phyloP scores from a whole-genome alignment of 2,329 filamentous ascomycete genomes.

The Westerdykella ornata region DNA sequence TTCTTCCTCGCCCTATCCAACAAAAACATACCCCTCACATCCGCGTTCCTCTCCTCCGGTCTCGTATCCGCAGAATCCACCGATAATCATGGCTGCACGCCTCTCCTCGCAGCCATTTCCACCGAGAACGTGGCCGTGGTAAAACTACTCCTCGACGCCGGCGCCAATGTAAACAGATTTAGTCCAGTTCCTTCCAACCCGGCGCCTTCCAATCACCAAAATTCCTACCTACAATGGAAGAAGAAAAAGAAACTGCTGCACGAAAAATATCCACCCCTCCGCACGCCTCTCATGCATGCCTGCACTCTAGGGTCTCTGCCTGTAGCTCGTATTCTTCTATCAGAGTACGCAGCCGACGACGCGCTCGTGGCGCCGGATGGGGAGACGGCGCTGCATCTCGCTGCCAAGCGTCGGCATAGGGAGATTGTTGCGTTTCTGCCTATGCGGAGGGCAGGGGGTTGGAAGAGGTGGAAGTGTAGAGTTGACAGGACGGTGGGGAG shows the following conservation, averaged over 20 bases:
- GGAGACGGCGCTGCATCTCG: slow-evolving; percentile 43
- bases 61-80: slow-evolving; percentile 13
- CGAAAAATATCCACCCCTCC: slow-evolving; percentile 6
- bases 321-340: slow-evolving; percentile 39
- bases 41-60: slow-evolving; percentile 6
- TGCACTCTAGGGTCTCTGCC: slow-evolving; percentile 38
- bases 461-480: slow-evolving; percentile 13
- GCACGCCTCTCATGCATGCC: slow-evolving; percentile 45
- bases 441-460: slow-evolving; percentile 22
- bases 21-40: slow-evolving; percentile 10
- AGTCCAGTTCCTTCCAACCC: slow-evolving; percentile 1
- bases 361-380: slow-evolving; percentile 43
- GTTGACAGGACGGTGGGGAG: slow-evolving; percentile 8
- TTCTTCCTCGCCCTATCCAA: slow-evolving; percentile 11
- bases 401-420: slow-evolving; percentile 38
- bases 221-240: background rate
- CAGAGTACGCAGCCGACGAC: slow-evolving; percentile 41
- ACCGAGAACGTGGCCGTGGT: slow-evolving; percentile 8
- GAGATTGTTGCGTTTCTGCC: slow-evolving; percentile 44
- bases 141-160: slow-evolving; percentile 10
- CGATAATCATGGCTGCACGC: slow-evolving; percentile 6
- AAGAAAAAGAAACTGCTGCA: background rate
- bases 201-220: too few species aligned
- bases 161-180: slow-evolving; percentile 12
- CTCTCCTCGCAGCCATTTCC: slow-evolving; percentile 15